Base-by-base conservation (phyloP, 2,329 filamentous ascomycete species). In the Aureobasidium sp. region DNA sequence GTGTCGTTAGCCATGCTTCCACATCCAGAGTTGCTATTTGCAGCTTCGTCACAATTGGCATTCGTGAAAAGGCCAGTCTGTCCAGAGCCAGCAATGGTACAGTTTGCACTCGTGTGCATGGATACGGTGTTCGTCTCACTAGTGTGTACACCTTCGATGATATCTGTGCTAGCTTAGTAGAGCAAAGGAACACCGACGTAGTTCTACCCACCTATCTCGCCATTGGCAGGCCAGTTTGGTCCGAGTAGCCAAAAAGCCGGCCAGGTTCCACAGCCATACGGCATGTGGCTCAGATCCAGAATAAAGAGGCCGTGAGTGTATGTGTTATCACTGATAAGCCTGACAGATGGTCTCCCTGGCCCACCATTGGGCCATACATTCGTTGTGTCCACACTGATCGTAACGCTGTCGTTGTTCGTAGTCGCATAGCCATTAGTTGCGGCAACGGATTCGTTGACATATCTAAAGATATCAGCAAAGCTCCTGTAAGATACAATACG, bases 161-260 rank as follows among this genome's bases (percentile, higher is more conserved):
- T 74, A 46, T 75, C 73, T 68, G 20, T 5, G 65, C 20, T 41
- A 17, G 27, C n/a, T 64, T 26, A 62, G 50, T 15, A 9, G 5
- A 23, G 20, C 15, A 2, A 3, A 9, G 26, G 41, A 46, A 6
- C 20, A 8, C 5, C 3, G 1, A 17, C 5, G 5, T 13, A 27
- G 8, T 3, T 26, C 27, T 4, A 65, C 69, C 32, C 42, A 70
- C 69, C 70, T 50, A 72, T 71, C 57, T 73, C 70, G n/a, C 70
- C 73, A 59, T 69, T 70, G 36, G 51, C 53, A 10, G 70, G 72
- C 72, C 73, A 73, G 56, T 70, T 79, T 15, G 86, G 86, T n/a
- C 74, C 75, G 23, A 74, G 64, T 5, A 74, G 69, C 75, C 76
- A 77, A 60, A 74, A 75, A 1, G 74, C 73, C 2, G 76, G 75